Percentiles rank a stretch among this genome's conserved stretches.
Evolutionary conservation across 345 rosid species (phyloP).

Genomic region (Rhodamnia rubescens): DNA sequence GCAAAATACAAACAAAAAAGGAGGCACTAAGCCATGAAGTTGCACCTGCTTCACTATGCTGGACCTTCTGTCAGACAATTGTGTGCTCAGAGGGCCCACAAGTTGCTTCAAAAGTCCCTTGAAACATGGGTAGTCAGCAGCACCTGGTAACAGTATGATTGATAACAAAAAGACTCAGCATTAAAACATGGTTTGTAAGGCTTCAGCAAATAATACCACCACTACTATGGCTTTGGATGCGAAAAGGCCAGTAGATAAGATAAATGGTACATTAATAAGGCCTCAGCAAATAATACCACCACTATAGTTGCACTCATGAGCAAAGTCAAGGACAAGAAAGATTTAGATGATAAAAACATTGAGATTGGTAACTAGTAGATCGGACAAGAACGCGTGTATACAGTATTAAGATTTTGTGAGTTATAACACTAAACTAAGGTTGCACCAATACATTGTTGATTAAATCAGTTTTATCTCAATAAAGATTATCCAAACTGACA

Average conservation of each 20-base stretch:
- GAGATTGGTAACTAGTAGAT: not conserved
- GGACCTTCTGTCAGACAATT: conserved; percentile 91
- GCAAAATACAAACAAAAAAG: not conserved
- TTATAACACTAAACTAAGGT: not conserved
- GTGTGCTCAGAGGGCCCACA: conserved; percentile 72
- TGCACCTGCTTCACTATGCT: conserved; percentile 94
- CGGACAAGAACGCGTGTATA: not conserved
- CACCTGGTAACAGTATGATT: conserved; percentile 44
- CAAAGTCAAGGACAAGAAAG: not conserved
- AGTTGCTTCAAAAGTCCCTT: conserved; percentile 93
- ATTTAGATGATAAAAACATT: not conserved
- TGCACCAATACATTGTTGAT: not conserved
- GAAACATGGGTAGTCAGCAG: conserved; percentile 70
- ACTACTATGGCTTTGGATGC: not conserved
- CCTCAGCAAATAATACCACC: not conserved
- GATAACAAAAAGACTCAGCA: not conserved
- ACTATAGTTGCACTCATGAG: not conserved
- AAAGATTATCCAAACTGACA: not conserved
- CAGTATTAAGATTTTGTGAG: not conserved
- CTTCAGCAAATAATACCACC: not conserved
- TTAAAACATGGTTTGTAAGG: not conserved
- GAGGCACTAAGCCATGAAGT: not conserved
- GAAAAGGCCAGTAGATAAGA: not conserved
- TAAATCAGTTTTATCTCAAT: not conserved
- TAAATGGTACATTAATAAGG: not conserved